These are phyloP conservation scores for Lactifluus echinatus DNA, from an alignment of 768 basidiomycete species.

Conservation along the genomic window DNA sequence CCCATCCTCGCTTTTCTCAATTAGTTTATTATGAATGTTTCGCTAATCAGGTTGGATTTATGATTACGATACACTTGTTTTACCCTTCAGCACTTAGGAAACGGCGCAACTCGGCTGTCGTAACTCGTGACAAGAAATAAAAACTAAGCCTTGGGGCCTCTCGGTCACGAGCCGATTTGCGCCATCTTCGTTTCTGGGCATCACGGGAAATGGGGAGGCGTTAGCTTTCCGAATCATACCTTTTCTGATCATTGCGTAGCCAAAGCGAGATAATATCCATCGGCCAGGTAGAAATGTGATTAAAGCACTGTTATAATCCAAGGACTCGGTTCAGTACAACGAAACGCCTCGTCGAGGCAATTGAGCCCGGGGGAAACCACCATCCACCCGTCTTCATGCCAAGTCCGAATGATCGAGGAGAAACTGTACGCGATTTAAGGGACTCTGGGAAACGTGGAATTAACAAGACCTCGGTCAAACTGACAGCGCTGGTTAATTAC, in stretches of 20 bases:
- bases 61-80: neutral
- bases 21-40: constrained; percentile 8
- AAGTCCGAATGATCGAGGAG: neutral
- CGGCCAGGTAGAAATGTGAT: no score
- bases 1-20: no score
- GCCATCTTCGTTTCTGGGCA: neutral
- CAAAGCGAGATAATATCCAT: neutral
- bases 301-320: no score
- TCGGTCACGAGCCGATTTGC: neutral
- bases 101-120: neutral
- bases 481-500: no score
- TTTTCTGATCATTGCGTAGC: neutral
- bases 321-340: neutral
- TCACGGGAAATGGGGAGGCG: neutral
- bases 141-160: neutral
- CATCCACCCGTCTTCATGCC: neutral
- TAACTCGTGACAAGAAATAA: neutral
- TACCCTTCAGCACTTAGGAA: no score
- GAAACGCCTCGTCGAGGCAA: neutral
- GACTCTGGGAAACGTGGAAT: neutral
- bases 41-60: constrained; percentile 1
- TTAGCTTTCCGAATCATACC: neutral
- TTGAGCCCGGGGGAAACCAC: neutral
- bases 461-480: no score
- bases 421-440: neutral